phyloP scores from a whole-genome alignment of 106 monocot species.

The Cymbidium sinense region DNA sequence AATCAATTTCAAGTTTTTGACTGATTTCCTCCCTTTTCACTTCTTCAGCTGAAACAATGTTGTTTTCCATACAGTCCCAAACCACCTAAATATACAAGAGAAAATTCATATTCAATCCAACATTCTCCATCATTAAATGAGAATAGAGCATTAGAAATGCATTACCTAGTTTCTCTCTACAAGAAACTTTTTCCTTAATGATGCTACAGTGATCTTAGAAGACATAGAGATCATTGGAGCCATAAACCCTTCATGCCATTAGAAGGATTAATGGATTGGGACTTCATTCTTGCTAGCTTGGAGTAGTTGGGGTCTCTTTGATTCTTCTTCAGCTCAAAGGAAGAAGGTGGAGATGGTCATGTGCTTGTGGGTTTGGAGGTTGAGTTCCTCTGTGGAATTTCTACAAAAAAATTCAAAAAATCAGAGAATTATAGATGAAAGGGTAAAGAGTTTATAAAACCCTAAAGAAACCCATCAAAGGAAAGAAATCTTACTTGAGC shows the following conservation, averaged over 20 bases:
- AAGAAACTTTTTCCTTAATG: conserved; percentile 50
- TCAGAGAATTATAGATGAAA: background rate
- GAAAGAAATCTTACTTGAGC: conserved; percentile 15
- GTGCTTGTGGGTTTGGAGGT: conserved; percentile 5
- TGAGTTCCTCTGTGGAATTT: conserved; percentile 26
- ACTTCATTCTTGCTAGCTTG: conserved; percentile 24
- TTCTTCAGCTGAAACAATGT: background rate
- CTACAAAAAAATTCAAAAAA: conserved; percentile 17
- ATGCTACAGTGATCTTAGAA: conserved; percentile 39
- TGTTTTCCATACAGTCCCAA: background rate
- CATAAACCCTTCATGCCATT: conserved; percentile 71
- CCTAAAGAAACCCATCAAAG: background rate
- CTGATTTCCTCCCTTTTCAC: background rate
- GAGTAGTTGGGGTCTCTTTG: conserved; percentile 20
- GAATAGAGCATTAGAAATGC: background rate
- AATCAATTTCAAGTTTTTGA: conserved; percentile 12
- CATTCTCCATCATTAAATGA: no score
- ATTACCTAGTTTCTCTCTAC: conserved; percentile 51
- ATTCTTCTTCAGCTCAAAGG: conserved; percentile 54
- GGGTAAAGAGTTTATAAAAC: background rate
- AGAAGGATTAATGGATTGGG: conserved; percentile 15
- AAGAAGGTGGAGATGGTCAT: conserved; percentile 12
- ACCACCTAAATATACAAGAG: background rate
- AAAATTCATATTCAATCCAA: background rate
- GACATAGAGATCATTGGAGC: conserved; percentile 76